A percentile compares a stretch with the other conserved stretches of the same genome.
These are phyloP conservation scores for Candida silvatica DNA, from an alignment of 805 yeast genomes.

Conservation along the genomic window DNA sequence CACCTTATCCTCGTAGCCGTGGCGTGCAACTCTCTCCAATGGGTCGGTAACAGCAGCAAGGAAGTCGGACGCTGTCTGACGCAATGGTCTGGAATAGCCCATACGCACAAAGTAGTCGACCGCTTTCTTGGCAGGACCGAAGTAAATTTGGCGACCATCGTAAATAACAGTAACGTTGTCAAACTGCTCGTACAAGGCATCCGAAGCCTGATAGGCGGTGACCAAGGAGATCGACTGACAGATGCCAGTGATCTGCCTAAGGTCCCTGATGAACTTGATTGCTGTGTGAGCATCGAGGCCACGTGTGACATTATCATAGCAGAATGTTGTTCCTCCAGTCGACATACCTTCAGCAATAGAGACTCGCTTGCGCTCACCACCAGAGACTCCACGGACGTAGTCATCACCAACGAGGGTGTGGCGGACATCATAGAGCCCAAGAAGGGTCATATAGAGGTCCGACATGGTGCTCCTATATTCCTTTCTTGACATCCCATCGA, in stretches of 20 bases:
- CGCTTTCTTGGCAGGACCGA: conserved; percentile 46
- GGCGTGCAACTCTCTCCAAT: conserved; percentile 38
- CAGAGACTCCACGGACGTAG: conserved; percentile 61
- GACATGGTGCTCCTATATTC: conserved; percentile 34
- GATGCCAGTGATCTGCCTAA: conserved; percentile 51
- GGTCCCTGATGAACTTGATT: conserved; percentile 51
- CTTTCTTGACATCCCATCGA: conserved; percentile 31
- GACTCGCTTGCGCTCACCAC: conserved; percentile 68
- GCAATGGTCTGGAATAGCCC: conserved; percentile 55
- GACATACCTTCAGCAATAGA: conserved; percentile 59
- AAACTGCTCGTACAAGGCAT: conserved; percentile 51
- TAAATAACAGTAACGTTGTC: conserved; percentile 55
- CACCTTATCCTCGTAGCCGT: conserved; percentile 41
- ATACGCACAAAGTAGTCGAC: conserved; percentile 44
- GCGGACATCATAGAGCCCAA: conserved; percentile 51
- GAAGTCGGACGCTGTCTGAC: conserved; percentile 64
- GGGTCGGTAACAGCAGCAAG: conserved; percentile 64
- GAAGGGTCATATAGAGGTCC: conserved; percentile 42
- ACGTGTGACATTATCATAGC: conserved; percentile 66
- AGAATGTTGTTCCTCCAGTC: conserved; percentile 42
- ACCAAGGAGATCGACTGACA: conserved; percentile 50
- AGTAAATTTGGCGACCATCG: conserved; percentile 53
- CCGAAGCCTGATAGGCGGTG: conserved; percentile 63
- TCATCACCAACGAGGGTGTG: conserved; percentile 62
- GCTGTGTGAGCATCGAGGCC: conserved; percentile 69